These are phyloP conservation scores for Biscutella laevigata DNA, from an alignment of 441 rosid genomes.

Conservation along the genomic window DNA sequence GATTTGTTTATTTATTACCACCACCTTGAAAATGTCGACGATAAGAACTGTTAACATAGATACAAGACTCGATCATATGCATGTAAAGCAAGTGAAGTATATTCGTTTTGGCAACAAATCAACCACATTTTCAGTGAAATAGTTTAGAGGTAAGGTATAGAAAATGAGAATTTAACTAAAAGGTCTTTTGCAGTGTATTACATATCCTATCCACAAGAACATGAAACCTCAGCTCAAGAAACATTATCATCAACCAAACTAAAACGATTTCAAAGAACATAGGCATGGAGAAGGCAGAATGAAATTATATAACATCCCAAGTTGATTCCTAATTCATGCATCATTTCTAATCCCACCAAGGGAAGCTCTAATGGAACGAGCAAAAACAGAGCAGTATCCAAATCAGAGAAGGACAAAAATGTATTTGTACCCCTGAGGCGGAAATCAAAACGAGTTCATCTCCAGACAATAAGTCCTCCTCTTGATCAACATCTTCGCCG, in stretches of 20 bases:
- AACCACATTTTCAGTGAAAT: neutral
- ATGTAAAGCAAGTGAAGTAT: neutral
- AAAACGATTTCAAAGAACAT: neutral
- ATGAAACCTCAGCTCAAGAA: no score
- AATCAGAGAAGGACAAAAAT: neutral
- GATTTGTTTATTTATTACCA: neutral
- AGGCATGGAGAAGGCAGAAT: neutral
- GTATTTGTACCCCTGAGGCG: constrained; percentile 9
- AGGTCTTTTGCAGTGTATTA: no score
- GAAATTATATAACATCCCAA: neutral
- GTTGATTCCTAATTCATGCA: neutral
- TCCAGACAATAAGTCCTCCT: constrained; percentile 81
- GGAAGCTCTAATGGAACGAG: neutral
- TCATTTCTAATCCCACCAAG: neutral
- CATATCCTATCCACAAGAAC: no score
- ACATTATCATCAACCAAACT: neutral
- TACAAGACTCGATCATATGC: neutral
- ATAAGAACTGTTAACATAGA: neutral
- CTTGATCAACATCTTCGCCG: constrained; percentile 73
- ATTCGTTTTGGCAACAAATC: neutral
- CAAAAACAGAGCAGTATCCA: neutral
- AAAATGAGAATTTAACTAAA: neutral
- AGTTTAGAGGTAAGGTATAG: neutral
- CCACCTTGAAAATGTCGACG: constrained; percentile 2
- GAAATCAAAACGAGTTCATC: constrained; percentile 84